phyloP scores from a whole-genome alignment of 495 filamentous ascomycete species.

The Evernia prunastri region DNA sequence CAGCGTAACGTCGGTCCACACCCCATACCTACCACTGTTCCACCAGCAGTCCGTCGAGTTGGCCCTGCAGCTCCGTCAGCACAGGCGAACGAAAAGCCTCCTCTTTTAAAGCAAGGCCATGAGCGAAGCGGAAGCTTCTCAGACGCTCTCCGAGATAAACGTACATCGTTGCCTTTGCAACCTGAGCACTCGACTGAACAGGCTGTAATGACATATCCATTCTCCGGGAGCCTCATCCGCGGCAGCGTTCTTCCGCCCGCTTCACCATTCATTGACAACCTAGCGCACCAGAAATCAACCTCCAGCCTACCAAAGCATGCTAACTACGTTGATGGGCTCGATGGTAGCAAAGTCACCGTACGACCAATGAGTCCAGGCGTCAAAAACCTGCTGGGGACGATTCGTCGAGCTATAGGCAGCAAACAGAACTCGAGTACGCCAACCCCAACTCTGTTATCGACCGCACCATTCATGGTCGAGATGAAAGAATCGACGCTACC shows the following conservation, averaged over 20 bases:
- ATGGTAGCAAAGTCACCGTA: slow-evolving; percentile 28
- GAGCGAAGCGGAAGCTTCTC: slow-evolving; percentile 74
- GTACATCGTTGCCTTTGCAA: slow-evolving; percentile 48
- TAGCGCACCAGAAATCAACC: slow-evolving; percentile 47
- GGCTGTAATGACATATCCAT: slow-evolving; percentile 55
- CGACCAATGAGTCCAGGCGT: slow-evolving; percentile 55
- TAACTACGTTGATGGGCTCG: slow-evolving; percentile 13
- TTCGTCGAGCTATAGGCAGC: slow-evolving; percentile 79
- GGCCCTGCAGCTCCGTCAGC: slow-evolving; percentile 27
- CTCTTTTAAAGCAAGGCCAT: slow-evolving; percentile 47
- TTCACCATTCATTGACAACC: slow-evolving; percentile 66
- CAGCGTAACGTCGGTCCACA: slow-evolving; percentile 52
- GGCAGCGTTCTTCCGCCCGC: slow-evolving; percentile 72
- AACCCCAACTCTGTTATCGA: slow-evolving; percentile 22
- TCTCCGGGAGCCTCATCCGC: slow-evolving; percentile 77
- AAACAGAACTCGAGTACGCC: slow-evolving; percentile 46
- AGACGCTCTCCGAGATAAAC: slow-evolving; percentile 76
- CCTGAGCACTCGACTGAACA: slow-evolving; percentile 39
- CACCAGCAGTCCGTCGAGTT: slow-evolving; percentile 34
- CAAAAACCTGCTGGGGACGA: slow-evolving; percentile 78
- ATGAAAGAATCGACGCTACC: slow-evolving; percentile 42
- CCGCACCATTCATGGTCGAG: slow-evolving; percentile 19
- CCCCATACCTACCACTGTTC: slow-evolving; percentile 52
- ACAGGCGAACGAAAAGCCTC: slow-evolving; percentile 22
- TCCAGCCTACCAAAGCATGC: slow-evolving; percentile 19